These are phyloP conservation scores for Mariannaea sp. DNA, from an alignment of 2,329 filamentous ascomycete species.

Conservation along the genomic window DNA sequence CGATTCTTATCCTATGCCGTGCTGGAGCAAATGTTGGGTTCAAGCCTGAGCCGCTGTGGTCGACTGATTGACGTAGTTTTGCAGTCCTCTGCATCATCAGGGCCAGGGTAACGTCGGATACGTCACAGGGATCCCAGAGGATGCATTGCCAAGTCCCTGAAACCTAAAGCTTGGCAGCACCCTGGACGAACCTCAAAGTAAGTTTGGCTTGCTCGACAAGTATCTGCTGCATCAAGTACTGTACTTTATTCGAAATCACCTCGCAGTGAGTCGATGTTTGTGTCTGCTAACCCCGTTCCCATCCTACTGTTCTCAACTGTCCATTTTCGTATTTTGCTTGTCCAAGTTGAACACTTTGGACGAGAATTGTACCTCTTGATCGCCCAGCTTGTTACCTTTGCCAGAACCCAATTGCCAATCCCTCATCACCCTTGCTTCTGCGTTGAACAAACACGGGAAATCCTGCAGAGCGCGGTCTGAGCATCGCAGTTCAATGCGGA, in stretches of 20 bases:
- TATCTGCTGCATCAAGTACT: neutral
- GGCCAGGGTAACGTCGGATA: slow-evolving; percentile 22
- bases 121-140: slow-evolving; percentile 31
- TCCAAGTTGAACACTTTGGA: slow-evolving; percentile 1
- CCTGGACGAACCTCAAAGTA: no score
- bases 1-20: neutral
- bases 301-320: neutral
- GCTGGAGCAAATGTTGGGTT: neutral
- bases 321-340: slow-evolving; percentile 16
- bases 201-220: slow-evolving; percentile 11
- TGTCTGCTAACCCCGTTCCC: no score
- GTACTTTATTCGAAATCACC: neutral
- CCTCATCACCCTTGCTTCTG: slow-evolving; percentile 2
- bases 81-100: slow-evolving; percentile 1
- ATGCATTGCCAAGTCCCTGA: slow-evolving; percentile 34
- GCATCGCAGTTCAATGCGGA: neutral
- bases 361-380: neutral
- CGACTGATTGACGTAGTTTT: neutral
- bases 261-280: no score
- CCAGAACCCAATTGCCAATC: slow-evolving; percentile 6
- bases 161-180: slow-evolving; percentile 24
- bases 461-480: neutral
- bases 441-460: no score
- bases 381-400: neutral
- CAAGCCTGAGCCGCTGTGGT: neutral